These are phyloP conservation scores for Plasmodium malariae DNA, from an alignment of 169 alveolate species.

Conservation along the genomic window DNA sequence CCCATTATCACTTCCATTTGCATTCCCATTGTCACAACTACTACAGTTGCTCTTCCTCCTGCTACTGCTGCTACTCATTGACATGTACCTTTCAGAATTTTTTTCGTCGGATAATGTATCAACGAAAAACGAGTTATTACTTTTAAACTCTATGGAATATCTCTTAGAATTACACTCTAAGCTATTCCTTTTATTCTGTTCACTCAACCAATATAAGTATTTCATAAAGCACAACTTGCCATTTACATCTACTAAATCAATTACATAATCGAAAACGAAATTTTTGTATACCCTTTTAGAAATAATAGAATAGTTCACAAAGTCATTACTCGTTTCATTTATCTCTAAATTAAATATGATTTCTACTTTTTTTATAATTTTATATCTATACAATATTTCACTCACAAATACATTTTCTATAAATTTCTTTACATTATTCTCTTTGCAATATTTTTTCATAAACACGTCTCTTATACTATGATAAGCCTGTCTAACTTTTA, in stretches of 20 bases:
- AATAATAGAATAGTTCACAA: constrained; percentile 28
- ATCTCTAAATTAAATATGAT: constrained; percentile 24
- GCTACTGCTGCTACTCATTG: background rate
- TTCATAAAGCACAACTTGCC: constrained; percentile 13
- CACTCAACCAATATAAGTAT: constrained; percentile 6
- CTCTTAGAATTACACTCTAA: background rate
- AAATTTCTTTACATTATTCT: constrained; percentile 9
- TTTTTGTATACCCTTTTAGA: constrained; percentile 16
- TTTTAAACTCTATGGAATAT: background rate
- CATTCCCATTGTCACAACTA: no score
- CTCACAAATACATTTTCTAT: constrained; percentile 37
- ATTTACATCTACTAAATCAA: constrained; percentile 47
- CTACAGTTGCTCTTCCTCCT: background rate
- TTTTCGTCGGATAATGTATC: background rate
- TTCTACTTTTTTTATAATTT: constrained; percentile 55
- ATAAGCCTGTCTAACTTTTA: constrained; percentile 39
- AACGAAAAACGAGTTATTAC: background rate
- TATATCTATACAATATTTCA: constrained; percentile 68
- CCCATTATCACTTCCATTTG: background rate
- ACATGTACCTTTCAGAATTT: background rate
- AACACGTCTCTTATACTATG: constrained; percentile 9
- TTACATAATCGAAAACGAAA: constrained; percentile 28
- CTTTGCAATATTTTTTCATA: constrained; percentile 16
- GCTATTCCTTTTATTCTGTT: background rate
- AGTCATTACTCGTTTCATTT: constrained; percentile 1